A percentile compares a stretch with the other conserved stretches of the same genome.
Conservation (phyloP, 257 asterid species). For the Solanum virginianum region DNA sequence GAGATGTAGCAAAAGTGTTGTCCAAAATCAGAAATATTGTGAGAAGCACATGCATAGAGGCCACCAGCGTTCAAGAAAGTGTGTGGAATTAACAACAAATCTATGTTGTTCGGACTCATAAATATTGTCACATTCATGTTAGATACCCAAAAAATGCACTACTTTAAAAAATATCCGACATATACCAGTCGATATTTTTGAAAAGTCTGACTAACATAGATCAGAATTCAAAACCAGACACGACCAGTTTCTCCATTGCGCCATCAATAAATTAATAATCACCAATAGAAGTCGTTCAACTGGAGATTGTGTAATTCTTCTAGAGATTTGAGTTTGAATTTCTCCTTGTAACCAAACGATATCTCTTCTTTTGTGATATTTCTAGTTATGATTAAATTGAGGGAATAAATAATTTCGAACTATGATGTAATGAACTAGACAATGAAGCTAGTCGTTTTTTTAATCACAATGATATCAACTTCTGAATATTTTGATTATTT, state of each 20-base stretch:
- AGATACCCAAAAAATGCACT: not conserved
- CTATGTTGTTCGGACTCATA: not conserved
- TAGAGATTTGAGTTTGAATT: not conserved
- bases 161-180: not conserved
- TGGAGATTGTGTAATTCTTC: not conserved
- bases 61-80: constrained; percentile 5
- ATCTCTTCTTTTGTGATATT: not conserved
- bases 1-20: constrained; percentile 12
- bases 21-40: constrained; percentile 13
- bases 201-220: fast-evolving
- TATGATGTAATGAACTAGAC: not conserved
- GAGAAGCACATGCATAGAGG: constrained; percentile 9
- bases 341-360: not conserved
- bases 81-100: not conserved
- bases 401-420: not conserved
- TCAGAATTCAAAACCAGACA: not conserved
- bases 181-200: not conserved
- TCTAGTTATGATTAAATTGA: not conserved
- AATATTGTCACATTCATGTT: not conserved
- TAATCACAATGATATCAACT: fast-evolving
- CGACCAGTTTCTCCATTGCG: not conserved
- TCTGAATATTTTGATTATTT: fast-evolving
- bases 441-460: not conserved
- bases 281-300: not conserved
- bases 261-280: not conserved